A percentile compares a stretch with the other conserved stretches of the same genome.
These are phyloP conservation scores for Apiospora hydei DNA, from an alignment of 2,329 filamentous ascomycete genomes.

Conservation along the genomic window DNA sequence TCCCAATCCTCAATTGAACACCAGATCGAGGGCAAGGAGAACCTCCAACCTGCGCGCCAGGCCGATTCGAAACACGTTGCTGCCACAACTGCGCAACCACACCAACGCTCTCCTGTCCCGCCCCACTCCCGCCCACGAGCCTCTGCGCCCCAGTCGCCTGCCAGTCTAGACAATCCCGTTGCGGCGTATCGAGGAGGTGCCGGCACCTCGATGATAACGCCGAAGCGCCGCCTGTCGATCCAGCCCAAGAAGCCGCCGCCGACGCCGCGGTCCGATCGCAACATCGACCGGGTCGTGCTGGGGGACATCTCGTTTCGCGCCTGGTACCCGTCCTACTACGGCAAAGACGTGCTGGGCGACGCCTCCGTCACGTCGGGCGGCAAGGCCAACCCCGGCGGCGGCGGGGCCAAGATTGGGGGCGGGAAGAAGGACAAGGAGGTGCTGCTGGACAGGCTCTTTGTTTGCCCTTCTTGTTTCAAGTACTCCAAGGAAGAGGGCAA, in stretches of 20 bases:
- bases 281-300: slow-evolving; percentile 86
- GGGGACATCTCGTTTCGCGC: slow-evolving; percentile 85
- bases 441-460: slow-evolving; percentile 75
- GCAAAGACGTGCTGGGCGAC: slow-evolving; percentile 71
- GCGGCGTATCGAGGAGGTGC: not conserved
- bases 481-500: slow-evolving; percentile 73
- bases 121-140: not conserved
- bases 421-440: slow-evolving; percentile 44
- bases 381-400: slow-evolving; percentile 33
- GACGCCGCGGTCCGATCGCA: slow-evolving; percentile 66
- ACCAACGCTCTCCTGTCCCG: not conserved
- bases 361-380: slow-evolving; percentile 40
- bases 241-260: slow-evolving; percentile 35
- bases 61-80: not conserved
- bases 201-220: slow-evolving; percentile 22
- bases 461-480: slow-evolving; percentile 94
- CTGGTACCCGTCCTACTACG: slow-evolving; percentile 93
- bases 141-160: slow-evolving; percentile 18
- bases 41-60: not conserved
- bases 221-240: slow-evolving; percentile 26
- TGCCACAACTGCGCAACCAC: not conserved
- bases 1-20: not conserved
- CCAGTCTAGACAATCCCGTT: slow-evolving; percentile 1
- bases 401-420: slow-evolving; percentile 41
- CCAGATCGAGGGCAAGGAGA: slow-evolving; percentile 16